Base-by-base conservation (phyloP, 23 red algal genomes). In the Gracilaria vermiculophylla region DNA sequence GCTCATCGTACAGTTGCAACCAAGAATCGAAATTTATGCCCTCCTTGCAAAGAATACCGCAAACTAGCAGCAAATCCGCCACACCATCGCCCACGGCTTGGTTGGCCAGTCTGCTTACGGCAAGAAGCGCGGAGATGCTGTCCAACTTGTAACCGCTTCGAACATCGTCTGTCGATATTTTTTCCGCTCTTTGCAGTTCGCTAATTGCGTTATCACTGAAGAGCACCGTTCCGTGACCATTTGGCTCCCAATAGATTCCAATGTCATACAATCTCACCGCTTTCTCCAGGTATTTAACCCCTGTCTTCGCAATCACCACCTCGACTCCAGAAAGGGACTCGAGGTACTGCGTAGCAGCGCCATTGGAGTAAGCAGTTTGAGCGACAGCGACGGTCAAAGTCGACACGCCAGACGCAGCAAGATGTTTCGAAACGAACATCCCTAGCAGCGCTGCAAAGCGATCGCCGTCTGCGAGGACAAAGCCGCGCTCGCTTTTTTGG, bases 181-280 rank as follows among this genome's bases (percentile, higher is more conserved):
- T 65, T 25, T 27, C 21, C 0, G 5, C 40, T 8, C 42, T 67
- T 47, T 77, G 36, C 9, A 84, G 60, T 12, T 50, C 79, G 7
- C 53, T 62, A 15, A 88, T 40, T 24, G 91, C 41, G 0, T 60
- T 35, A 4, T 95, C 81, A 24, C 58, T 60, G 60, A 93, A 99
- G 31, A 99, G 76, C 17, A 99, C 91, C 3, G 97, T 99, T 28
- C 97, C 97, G 76, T 99, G 97, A 5, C 97, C 97, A 75, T 99
- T 99, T 49, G 97, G 93, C 62, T 99, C 97, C 92, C 92, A 99
- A 82, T 95, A 99, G 32, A 96, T 82, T 47, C 97, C 97, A 14
- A 99, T 94, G 49, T 99, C 97, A 71, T 89, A 95, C 25, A 29
- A 33, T 49, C 55, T 78, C 36, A 86, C 64, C 11, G 93, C 97